Conservation (phyloP, 2,329 filamentous ascomycete species). For the Aspergillus niger region DNA sequence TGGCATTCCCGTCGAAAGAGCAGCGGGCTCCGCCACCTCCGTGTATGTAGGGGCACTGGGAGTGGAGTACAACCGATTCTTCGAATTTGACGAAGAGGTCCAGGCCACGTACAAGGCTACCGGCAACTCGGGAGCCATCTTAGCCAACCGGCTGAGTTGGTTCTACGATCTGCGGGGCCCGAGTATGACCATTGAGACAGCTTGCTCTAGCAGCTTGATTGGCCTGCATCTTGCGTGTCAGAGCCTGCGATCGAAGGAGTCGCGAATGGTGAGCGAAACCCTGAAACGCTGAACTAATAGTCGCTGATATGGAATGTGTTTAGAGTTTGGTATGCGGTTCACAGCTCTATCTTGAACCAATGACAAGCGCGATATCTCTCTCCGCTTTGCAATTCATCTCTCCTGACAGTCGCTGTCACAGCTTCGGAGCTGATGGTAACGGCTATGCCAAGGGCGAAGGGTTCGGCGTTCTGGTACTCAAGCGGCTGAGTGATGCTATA, state of each 20-base stretch:
- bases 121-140: neutral
- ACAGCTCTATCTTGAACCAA: no score
- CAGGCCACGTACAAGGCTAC: neutral
- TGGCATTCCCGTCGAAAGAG: neutral
- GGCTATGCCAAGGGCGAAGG: constrained; percentile 1
- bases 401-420: neutral
- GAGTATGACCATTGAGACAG: constrained; percentile 43
- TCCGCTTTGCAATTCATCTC: neutral
- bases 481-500: neutral
- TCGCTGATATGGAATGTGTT: no score
- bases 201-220: constrained; percentile 43
- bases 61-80: neutral
- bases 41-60: neutral
- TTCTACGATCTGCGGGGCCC: constrained; percentile 25
- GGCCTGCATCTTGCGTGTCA: constrained; percentile 43
- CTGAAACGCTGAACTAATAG: no score
- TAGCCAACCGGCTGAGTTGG: neutral
- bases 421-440: neutral
- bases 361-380: constrained; percentile 11
- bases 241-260: constrained; percentile 8
- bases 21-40: neutral
- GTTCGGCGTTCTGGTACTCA: neutral
- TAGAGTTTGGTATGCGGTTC: no score
- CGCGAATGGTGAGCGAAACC: no score
- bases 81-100: neutral